Evolutionary conservation across 345 rosid species (phyloP).

Genomic region (Salix purpurea): DNA sequence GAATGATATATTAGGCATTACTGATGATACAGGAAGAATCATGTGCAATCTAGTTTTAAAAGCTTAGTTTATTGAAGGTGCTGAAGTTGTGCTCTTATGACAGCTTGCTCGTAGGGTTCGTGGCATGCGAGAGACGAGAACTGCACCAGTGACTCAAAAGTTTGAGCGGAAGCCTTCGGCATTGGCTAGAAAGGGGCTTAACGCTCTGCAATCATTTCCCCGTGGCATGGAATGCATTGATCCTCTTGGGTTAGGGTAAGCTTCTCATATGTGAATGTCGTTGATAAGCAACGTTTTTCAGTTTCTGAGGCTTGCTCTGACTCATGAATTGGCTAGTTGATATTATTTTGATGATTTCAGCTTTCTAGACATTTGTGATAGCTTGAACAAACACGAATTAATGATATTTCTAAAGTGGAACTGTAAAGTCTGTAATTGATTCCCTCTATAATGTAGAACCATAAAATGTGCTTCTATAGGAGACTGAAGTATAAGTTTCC

Average conservation of each 20-base stretch:
- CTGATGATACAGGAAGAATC: neutral
- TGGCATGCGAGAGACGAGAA: conserved; percentile 88
- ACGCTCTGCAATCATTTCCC: conserved; percentile 70
- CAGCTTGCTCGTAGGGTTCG: conserved; percentile 94
- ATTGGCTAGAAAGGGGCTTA: conserved; percentile 44
- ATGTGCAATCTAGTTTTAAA: neutral
- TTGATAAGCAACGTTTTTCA: neutral
- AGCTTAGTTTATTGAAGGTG: neutral
- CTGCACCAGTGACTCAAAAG: conserved; percentile 73
- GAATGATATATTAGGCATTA: neutral
- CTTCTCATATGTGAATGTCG: neutral
- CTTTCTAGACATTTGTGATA: neutral
- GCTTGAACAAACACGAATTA: neutral
- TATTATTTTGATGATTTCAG: neutral
- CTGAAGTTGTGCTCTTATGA: conserved; percentile 20
- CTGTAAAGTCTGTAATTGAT: neutral
- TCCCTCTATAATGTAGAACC: neutral
- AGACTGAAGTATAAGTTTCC: neutral
- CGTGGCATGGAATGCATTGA: conserved; percentile 97
- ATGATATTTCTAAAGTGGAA: conserved; percentile 9
- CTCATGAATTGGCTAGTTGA: neutral
- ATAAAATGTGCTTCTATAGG: neutral
- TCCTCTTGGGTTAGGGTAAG: conserved; percentile 90
- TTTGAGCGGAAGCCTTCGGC: conserved; percentile 55
- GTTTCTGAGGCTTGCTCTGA: neutral